Evolutionary conservation across 2,329 filamentous ascomycete genomes (phyloP).

Genomic region (Cryoendolithus antarcticus): DNA sequence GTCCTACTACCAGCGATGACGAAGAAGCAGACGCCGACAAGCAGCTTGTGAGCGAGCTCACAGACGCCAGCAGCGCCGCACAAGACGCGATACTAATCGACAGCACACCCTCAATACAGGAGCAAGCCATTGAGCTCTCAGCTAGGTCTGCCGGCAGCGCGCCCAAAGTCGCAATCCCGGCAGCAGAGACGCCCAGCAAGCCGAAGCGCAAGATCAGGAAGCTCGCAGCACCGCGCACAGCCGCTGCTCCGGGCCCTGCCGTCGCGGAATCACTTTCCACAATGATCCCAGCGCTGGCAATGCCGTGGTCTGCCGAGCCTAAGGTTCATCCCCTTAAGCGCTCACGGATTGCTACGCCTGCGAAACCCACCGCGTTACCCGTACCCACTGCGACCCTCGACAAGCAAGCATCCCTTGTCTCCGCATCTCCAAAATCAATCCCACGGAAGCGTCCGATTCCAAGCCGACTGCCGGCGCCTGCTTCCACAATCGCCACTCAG

Average conservation of each 20-base stretch:
- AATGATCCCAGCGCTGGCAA: constrained; percentile 2
- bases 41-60: constrained; percentile 5
- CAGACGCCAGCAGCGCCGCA: constrained; percentile 5
- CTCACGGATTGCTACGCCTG: constrained; percentile 24
- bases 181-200: constrained; percentile 20
- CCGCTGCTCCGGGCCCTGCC: constrained; percentile 10
- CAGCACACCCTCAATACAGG: constrained; percentile 1
- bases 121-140: not conserved
- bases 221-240: constrained; percentile 12
- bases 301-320: constrained; percentile 3
- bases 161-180: constrained; percentile 3
- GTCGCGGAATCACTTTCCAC: not conserved
- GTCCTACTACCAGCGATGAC: not conserved
- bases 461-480: constrained; percentile 14
- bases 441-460: constrained; percentile 7
- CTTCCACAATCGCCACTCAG: not conserved
- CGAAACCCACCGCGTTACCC: constrained; percentile 10
- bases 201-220: constrained; percentile 19
- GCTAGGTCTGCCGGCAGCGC: not conserved
- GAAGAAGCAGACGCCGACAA: constrained; percentile 2
- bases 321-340: constrained; percentile 12
- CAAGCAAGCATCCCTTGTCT: not conserved
- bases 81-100: not conserved
- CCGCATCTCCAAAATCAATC: constrained; percentile 1
- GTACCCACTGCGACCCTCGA: not conserved